Conservation (phyloP, 2,329 filamentous ascomycete genomes). For the Fusarium gaditjirri region DNA sequence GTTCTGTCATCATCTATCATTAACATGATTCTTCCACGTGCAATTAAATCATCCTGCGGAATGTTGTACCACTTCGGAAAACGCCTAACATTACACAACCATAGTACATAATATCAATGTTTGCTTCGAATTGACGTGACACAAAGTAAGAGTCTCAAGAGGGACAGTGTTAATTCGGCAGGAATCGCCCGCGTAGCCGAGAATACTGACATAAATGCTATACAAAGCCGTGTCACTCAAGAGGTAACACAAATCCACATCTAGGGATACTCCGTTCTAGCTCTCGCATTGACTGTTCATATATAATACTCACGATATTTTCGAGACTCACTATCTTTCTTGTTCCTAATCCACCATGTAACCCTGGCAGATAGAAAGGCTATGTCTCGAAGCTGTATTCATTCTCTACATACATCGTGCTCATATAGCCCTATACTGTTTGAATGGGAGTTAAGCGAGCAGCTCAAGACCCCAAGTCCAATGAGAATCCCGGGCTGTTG, state of each 20-base stretch:
- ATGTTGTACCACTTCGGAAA: conserved; percentile 8
- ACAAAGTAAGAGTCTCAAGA: not conserved
- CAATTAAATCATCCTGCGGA: not conserved
- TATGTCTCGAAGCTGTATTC: not conserved
- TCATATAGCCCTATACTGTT: not conserved
- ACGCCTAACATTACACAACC: not conserved
- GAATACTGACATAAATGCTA: not conserved
- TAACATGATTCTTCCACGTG: not conserved
- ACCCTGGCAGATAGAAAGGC: not conserved
- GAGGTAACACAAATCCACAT: not conserved
- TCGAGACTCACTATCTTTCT: not conserved
- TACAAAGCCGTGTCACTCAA: not conserved
- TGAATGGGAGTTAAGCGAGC: not conserved
- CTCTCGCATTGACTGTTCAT: not conserved
- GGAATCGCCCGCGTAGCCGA: not conserved
- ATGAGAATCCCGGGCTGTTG: not conserved
- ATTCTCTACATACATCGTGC: not conserved
- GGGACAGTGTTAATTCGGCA: not conserved
- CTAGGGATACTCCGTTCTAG: not conserved
- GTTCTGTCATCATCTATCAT: not conserved
- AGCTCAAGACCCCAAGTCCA: not conserved
- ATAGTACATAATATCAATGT: not conserved
- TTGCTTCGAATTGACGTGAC: not conserved
- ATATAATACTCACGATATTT: not conserved
- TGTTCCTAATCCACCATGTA: no score